A percentile compares a stretch with the other conserved stretches of the same genome.
Evolutionary conservation across 768 basidiomycete species (phyloP).

Genomic region (Hebeloma cylindrosporum): DNA sequence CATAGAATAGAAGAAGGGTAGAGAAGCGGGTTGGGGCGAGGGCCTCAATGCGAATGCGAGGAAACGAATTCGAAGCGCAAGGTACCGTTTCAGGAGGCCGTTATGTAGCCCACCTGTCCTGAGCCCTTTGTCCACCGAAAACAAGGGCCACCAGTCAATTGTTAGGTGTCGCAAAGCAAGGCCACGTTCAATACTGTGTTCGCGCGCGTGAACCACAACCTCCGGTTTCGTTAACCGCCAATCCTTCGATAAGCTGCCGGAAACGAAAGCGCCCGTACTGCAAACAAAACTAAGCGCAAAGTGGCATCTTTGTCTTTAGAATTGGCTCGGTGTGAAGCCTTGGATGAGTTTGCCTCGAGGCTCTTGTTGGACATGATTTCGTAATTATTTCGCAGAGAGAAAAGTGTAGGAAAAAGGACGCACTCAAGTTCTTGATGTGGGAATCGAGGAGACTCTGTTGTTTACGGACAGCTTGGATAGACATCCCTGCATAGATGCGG

Average conservation of each 20-base stretch:
- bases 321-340: neutral
- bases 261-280: neutral
- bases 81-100: no score
- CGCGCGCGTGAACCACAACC: no score
- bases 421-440: neutral
- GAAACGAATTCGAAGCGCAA: neutral
- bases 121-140: no score
- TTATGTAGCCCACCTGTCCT: no score
- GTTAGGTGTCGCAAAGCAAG: no score
- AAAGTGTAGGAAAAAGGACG: neutral
- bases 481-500: no score
- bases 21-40: neutral
- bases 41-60: neutral
- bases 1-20: constrained; percentile 1
- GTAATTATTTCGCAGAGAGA: constrained; percentile 4
- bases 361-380: constrained; percentile 4
- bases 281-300: neutral
- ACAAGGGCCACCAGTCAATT: no score
- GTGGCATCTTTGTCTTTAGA: neutral
- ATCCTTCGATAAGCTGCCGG: no score
- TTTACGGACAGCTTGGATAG: constrained; percentile 10
- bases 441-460: neutral
- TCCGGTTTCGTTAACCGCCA: no score
- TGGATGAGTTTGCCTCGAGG: constrained; percentile 3
- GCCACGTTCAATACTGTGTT: no score